These are phyloP conservation scores for Akanthomyces uredinophilus DNA, from an alignment of 2,329 filamentous ascomycete genomes.

Conservation along the genomic window DNA sequence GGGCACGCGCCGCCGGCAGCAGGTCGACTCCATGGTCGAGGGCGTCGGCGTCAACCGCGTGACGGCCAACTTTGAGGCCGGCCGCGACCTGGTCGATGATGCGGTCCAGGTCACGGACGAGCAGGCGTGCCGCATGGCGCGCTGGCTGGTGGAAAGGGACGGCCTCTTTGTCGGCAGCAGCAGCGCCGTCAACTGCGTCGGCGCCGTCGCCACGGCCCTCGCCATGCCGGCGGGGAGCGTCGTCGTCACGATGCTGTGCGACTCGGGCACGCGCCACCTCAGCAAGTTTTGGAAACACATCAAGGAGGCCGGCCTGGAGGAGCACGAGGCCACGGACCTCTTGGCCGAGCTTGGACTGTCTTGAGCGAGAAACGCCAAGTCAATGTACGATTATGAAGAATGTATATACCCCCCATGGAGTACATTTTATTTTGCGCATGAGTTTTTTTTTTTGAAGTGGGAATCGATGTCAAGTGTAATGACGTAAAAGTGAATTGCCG, in stretches of 20 bases:
- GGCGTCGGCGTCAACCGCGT: constrained; percentile 92
- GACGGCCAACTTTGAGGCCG: constrained; percentile 89
- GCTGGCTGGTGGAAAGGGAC: constrained; percentile 92
- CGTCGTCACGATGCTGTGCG: constrained; percentile 80
- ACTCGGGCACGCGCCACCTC: constrained; percentile 74
- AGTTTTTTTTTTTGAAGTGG: background rate
- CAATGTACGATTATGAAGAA: constrained; percentile 10
- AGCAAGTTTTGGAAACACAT: constrained; percentile 81
- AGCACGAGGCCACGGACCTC: constrained; percentile 44
- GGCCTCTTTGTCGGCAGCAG: constrained; percentile 93
- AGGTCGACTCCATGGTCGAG: constrained; percentile 95
- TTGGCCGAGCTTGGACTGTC: constrained; percentile 45
- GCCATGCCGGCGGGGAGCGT: constrained; percentile 55
- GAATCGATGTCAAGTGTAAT: background rate
- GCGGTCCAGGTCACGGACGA: constrained; percentile 82
- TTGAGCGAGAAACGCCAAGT: constrained; percentile 14
- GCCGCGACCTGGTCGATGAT: constrained; percentile 81
- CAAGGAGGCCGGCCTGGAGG: constrained; percentile 62
- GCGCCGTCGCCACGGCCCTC: constrained; percentile 64
- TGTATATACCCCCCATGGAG: constrained; percentile 1
- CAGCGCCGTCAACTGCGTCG: constrained; percentile 93
- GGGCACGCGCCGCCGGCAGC: constrained; percentile 80
- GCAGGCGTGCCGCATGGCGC: constrained; percentile 89
- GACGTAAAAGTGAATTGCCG: background rate
- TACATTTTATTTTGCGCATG: background rate